Conservation (phyloP, 2,329 filamentous ascomycete genomes). For the Neonectria hederae region DNA sequence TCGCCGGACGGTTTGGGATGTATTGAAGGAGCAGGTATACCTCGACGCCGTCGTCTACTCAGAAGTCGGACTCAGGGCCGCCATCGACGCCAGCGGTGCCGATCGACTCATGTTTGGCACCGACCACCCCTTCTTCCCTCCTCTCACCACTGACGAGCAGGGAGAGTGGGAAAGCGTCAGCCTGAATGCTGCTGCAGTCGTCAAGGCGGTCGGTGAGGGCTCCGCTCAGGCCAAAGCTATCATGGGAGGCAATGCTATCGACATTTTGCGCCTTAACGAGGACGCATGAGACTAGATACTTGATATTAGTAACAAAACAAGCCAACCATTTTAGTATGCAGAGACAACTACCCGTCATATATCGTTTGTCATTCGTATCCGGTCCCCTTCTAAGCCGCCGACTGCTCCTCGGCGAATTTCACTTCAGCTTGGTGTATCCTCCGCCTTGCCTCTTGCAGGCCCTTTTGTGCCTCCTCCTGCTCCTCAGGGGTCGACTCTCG, state of each 20-base stretch:
- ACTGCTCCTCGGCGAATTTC: conserved; percentile 46
- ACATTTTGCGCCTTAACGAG: conserved; percentile 54
- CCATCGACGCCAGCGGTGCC: conserved; percentile 71
- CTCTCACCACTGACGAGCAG: conserved; percentile 68
- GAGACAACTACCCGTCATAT: conserved; percentile 33
- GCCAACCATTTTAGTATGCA: conserved; percentile 29
- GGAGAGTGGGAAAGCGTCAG: conserved; percentile 76
- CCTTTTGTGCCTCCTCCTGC: conserved; percentile 43
- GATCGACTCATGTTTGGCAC: conserved; percentile 84
- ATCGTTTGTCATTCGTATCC: conserved; percentile 10
- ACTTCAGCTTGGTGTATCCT: conserved; percentile 51
- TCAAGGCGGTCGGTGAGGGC: conserved; percentile 58
- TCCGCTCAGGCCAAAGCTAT: conserved; percentile 60
- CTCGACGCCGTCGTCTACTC: conserved; percentile 89
- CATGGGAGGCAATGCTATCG: conserved; percentile 68
- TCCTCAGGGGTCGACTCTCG: conserved; percentile 39
- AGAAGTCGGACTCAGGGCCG: conserved; percentile 75
- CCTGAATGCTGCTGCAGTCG: conserved; percentile 62
- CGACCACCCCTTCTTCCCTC: conserved; percentile 88
- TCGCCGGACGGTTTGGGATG: conserved; percentile 65
- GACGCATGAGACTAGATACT: conserved; percentile 32
- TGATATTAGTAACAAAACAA: conserved; percentile 33
- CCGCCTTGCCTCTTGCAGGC: conserved; percentile 44
- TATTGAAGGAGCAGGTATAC: conserved; percentile 78
- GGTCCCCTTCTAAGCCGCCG: conserved; percentile 22